These are phyloP conservation scores for Heteromeles arbutifolia DNA, from an alignment of 306 rosid species.

Conservation along the genomic window DNA sequence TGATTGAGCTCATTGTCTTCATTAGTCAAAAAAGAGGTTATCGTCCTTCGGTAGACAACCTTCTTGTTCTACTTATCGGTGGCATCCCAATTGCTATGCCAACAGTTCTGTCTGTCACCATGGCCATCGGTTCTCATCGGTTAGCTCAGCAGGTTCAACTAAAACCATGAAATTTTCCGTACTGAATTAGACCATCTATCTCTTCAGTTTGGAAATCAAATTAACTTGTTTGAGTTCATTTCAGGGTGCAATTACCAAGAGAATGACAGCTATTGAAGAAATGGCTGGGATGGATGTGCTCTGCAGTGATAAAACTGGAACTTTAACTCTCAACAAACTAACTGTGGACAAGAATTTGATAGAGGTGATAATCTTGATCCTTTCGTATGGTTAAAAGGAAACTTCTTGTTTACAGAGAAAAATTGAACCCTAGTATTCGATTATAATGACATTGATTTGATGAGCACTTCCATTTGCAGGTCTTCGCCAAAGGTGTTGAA, in stretches of 20 bases:
- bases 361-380: slow-evolving; percentile 4
- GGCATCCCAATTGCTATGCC: slow-evolving; percentile 21
- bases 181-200: background rate
- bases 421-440: background rate
- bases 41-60: slow-evolving; percentile 6
- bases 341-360: slow-evolving; percentile 16
- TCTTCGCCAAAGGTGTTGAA: slow-evolving; percentile 14
- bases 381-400: background rate
- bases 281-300: slow-evolving; percentile 20
- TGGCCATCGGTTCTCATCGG: slow-evolving; percentile 17
- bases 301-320: slow-evolving; percentile 17
- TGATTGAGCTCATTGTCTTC: background rate
- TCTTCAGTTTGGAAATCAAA: background rate
- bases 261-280: slow-evolving; percentile 16
- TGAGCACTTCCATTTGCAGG: background rate
- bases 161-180: background rate
- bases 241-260: slow-evolving; percentile 12
- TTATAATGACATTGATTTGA: background rate
- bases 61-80: slow-evolving; percentile 20
- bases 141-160: slow-evolving; percentile 8
- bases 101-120: slow-evolving; percentile 14
- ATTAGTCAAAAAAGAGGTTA: background rate
- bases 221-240: background rate
- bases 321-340: slow-evolving; percentile 16
- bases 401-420: background rate